Percentiles rank a stretch among this genome's conserved stretches.
phyloP scores from a whole-genome alignment of 2,329 filamentous ascomycete genomes.

The Diaporthe sp. region DNA sequence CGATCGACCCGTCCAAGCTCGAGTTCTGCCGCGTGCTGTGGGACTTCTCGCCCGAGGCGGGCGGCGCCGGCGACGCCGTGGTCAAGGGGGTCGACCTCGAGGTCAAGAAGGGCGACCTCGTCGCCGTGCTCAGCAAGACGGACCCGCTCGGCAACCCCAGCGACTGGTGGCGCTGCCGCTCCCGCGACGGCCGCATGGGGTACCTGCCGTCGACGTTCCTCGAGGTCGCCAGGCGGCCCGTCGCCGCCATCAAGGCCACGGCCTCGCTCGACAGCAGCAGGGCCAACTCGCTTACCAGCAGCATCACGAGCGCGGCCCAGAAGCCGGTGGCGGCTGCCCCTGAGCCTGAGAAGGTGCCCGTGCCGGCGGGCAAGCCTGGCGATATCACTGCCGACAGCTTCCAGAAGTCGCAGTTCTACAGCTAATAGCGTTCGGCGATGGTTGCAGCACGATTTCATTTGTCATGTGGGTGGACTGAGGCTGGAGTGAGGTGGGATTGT shows the following conservation, averaged over 20 bases:
- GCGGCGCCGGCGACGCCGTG: conserved; percentile 59
- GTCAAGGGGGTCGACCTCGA: conserved; percentile 85
- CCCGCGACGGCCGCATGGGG: conserved; percentile 89
- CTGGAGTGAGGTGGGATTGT: neutral
- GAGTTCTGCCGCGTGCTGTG: conserved; percentile 97
- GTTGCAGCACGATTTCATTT: neutral
- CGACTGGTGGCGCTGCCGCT: conserved; percentile 97
- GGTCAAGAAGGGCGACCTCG: conserved; percentile 94
- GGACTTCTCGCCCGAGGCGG: conserved; percentile 88
- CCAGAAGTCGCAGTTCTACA: conserved; percentile 72
- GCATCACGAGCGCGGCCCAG: conserved; percentile 46
- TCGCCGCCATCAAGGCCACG: conserved; percentile 67
- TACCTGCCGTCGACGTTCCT: conserved; percentile 94
- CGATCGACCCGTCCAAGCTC: conserved; percentile 88
- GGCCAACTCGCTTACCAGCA: conserved; percentile 66
- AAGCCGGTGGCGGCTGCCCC: conserved; percentile 38
- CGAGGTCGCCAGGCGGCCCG: conserved; percentile 75
- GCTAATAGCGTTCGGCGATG: conserved; percentile 51
- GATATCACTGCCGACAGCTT: conserved; percentile 69
- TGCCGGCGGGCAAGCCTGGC: conserved; percentile 61
- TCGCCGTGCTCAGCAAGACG: conserved; percentile 92
- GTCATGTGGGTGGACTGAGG: neutral
- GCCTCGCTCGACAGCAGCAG: conserved; percentile 62
- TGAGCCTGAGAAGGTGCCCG: conserved; percentile 52
- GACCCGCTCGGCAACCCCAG: conserved; percentile 93